Conservation (phyloP, 192 early-diverging fungal genomes). For the Backusella luteola region DNA sequence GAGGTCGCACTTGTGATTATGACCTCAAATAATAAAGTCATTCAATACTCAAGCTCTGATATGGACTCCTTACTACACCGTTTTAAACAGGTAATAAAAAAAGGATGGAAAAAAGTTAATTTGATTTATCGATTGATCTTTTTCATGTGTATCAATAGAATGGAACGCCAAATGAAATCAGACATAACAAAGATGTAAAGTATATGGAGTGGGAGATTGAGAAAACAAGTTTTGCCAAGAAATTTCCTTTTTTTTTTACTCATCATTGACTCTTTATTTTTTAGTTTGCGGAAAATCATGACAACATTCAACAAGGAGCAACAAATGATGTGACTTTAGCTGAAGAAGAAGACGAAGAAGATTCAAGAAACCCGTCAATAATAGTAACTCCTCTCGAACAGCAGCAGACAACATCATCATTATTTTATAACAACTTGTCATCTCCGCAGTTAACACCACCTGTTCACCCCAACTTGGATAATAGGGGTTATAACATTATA, state of each 20-base stretch:
- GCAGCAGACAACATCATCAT: background rate
- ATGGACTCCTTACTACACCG: slow-evolving; percentile 90
- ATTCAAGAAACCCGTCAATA: background rate
- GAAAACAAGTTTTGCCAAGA: background rate
- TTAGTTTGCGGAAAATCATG: background rate
- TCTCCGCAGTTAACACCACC: slow-evolving; percentile 9
- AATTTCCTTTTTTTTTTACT: background rate
- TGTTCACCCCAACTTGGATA: background rate
- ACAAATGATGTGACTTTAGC: background rate
- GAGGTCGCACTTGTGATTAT: slow-evolving; percentile 93
- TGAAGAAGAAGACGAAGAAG: background rate
- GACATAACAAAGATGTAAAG: slow-evolving; percentile 30
- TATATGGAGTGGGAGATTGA: background rate
- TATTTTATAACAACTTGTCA: slow-evolving; percentile 3
- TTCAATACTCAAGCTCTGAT: slow-evolving; percentile 86
- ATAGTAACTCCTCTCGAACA: background rate
- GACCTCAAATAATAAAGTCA: slow-evolving; percentile 84
- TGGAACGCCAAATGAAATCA: slow-evolving; percentile 35
- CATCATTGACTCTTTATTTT: background rate
- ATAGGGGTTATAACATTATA: background rate
- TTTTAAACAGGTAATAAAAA: slow-evolving; percentile 71
- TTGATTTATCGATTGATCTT: slow-evolving; percentile 11
- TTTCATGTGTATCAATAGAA: slow-evolving; percentile 13
- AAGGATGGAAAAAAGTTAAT: slow-evolving; percentile 19
- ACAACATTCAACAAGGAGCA: background rate